phyloP scores from a whole-genome alignment of 108 stramenopile genomes.

The Nitzschia inconspicua region DNA sequence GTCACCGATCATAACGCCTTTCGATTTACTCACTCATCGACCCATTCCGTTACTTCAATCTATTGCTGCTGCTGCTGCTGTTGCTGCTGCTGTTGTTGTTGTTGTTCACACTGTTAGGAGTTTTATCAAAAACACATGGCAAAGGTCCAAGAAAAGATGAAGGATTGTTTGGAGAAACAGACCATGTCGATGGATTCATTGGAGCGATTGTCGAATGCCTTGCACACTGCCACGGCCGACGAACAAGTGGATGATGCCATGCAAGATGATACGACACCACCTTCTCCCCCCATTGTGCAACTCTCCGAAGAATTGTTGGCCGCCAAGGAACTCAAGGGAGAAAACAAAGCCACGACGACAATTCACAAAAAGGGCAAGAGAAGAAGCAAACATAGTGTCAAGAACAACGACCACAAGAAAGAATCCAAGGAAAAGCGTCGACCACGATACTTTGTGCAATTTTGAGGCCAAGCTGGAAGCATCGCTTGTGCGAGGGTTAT shows the following conservation, averaged over 20 bases:
- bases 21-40: not conserved
- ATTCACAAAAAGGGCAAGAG: constrained; percentile 9
- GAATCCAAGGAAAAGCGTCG: constrained; percentile 14
- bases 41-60: not conserved
- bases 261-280: constrained; percentile 14
- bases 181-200: constrained; percentile 46
- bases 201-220: constrained; percentile 57
- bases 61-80: not conserved
- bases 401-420: not conserved
- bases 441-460: constrained; percentile 34
- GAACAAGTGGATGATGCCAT: not conserved
- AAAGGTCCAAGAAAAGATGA: constrained; percentile 58
- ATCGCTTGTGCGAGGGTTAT: too few species aligned
- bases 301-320: constrained; percentile 5
- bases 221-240: constrained; percentile 19
- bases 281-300: not conserved
- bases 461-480: too few species aligned
- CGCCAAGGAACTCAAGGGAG: constrained; percentile 32
- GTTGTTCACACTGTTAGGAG: constrained; percentile 29
- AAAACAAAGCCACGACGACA: constrained; percentile 24
- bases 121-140: constrained; percentile 58
- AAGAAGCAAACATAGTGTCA: constrained; percentile 17
- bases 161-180: constrained; percentile 37
- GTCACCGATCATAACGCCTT: not conserved
- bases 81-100: not conserved